Base-by-base conservation (phyloP, 768 basidiomycete genomes). In the Mrakia frigida region DNA sequence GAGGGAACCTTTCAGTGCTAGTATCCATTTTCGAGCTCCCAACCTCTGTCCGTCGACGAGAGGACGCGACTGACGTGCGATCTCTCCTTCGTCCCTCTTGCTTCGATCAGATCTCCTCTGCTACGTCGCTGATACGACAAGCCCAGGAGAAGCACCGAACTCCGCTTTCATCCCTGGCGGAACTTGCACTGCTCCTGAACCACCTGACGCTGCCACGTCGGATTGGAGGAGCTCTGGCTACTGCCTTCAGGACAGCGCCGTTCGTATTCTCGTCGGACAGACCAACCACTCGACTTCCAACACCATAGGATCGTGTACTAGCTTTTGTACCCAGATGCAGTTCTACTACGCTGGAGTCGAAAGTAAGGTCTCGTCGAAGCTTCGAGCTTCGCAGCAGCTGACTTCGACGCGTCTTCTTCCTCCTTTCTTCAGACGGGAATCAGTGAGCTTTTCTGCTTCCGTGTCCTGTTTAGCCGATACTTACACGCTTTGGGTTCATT, bases 291-390 rank as follows among this genome's bases (percentile, higher is more conserved):
- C 73, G 3, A 28, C 18, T 10, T 61, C 61, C 43, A 65, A 67
- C 46, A 23, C 61, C 39, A 35, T 74, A 46, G 61, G 35, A 14
- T 74, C 21, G 63, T 74, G 73, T 46, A 61, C 63, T 3, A 35
- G 23, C 31, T 28, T 43, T 1, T 74, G 73, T 33, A 37, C 41
- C 2, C 13, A 14, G 0, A 61, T 74, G 2, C 59, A 74, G 39
- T 74, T 52, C 46, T 16, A 61, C 43, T 74, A 35, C 11, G 73
- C 73, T 13, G 73, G 73, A 18, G 14, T 74, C 9, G 73, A 74
- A 33, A 74, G 50, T 50, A 31, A 18, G 25, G n/a, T n/a, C n/a
- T 37, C 23, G 23, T 25, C 39, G 31, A 4, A 6, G 1, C n/a
- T 61, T 23, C 31, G 18, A 16, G n/a, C 21, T 37, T 11, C 23